Evolutionary conservation across 1,284 basidiomycete genomes (phyloP), one percentile per base, ranked within the genome.

Genomic region (Sphagnurus paluster): DNA sequence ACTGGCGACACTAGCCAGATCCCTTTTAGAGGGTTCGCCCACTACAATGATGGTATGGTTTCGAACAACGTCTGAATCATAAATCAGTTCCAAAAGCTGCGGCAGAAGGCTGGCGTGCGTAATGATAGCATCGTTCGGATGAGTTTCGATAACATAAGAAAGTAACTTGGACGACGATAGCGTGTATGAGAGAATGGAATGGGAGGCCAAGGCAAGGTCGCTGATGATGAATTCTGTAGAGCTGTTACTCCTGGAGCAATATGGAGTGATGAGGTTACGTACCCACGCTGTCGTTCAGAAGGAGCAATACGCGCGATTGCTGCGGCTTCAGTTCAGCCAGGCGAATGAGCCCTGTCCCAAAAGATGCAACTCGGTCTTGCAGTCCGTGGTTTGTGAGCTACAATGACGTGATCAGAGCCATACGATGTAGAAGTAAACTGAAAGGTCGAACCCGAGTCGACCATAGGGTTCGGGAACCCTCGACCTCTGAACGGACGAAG

Each of bases 271-370:
- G 19, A 19, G n/a, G 37, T 7, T n/a, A 14, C 29, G 29, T 57
- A 87, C 87, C 88, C 35, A 90, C 69, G 38, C 83, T 66, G 57
- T 91, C 89, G 54, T 91, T 87, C 30, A 91, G 66, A 19, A 90
- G 67, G 5, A 91, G 62, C 5, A 91, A 62, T 10, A 87, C 87
- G 52, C 72, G 84, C 13, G 89, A 87, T 43, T 83, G 77, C 41
- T 71, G 68, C 1, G 80, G 75, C 28, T 76, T 70, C 13, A 90
- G 68, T n/a, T 73, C 72, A 4, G 75, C 76, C 25, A 75, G 63
- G n/a, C 71, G 73, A 28, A 86, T 62, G 23, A 91, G 72, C 2
- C 87, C 89, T 16, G 79, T 78, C 17, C 80, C 85, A 37, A 91
- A 75, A 2, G 82, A 74, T n/a, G 78, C 70, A 21, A 80, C 73